Base-by-base conservation (phyloP, 208 protist species). In the Trypanosoma avium region DNA sequence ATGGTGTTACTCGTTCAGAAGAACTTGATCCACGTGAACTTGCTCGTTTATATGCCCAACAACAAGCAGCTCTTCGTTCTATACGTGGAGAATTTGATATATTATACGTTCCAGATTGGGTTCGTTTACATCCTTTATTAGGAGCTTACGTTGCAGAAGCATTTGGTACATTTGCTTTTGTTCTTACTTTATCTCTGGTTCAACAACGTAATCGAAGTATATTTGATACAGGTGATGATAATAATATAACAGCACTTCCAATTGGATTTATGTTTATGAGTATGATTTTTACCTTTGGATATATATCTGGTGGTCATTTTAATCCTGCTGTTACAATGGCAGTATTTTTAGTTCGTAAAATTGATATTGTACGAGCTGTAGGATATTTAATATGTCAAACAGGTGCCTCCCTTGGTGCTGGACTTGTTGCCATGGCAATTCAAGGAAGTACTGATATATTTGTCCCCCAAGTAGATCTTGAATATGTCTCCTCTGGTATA, bases 211-310 rank as follows among this genome's bases (percentile, higher is more conserved):
- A 92, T 63, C 33, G 68, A 43, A 85, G 73, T 70, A 75, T 89
- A 57, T 86, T 92, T 59, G 70, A 42, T 45, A 60, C 67, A n/a
- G 53, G 61, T 22, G 68, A 79, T 24, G 84, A 85, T 69, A 84
- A 74, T 2, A 71, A 89, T 62, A 90, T 94, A 69, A 91, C 80
- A 36, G 58, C 73, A 38, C 58, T 94, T 21, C 77, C 85, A 0
- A 92, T 90, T 47, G 88, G 88, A 50, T 89, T 94, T 67, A 90
- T 94, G 81, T 81, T 94, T 49, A 87, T 75, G 47, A 72, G 73
- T 22, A 88, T 92, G 75, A 82, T 94, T 24, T 92, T 92, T 61
- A 88, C 77, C 30, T 88, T 94, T 56, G 82, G 76, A 30, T 94
- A 94, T 77, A 79, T 94, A 58, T 86, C 78, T 22, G 80, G 83